Percentiles rank a stretch among this genome's conserved stretches.
Conservation (phyloP, 2,329 filamentous ascomycete species). For the Passalora sequoiae region DNA sequence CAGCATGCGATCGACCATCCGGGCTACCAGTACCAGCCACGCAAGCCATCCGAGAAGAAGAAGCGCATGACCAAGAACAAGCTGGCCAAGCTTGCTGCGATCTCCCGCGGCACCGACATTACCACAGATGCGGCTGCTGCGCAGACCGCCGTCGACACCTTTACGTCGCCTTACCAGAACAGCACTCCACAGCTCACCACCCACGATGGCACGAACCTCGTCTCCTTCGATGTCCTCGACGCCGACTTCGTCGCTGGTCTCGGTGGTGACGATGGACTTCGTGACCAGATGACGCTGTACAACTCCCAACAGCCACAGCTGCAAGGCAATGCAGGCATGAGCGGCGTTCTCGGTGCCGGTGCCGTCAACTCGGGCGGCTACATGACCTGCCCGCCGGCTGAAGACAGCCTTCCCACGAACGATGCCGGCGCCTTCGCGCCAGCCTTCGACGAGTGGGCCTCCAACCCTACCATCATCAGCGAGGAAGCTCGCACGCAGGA, state of each 20-base stretch:
- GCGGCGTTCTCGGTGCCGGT: too few relatives aligned
- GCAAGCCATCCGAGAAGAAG: conserved; percentile 39
- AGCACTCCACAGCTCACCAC: conserved; percentile 15
- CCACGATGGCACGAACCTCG: conserved; percentile 5
- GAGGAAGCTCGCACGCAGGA: not conserved
- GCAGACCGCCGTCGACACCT: conserved; percentile 28
- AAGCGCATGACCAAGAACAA: conserved; percentile 40
- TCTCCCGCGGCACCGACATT: conserved; percentile 6
- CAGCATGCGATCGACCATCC: conserved; percentile 10
- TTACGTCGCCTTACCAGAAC: conserved; percentile 13
- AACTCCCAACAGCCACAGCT: conserved; percentile 3
- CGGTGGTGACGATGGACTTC: conserved; percentile 6
- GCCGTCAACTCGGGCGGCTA: not conserved
- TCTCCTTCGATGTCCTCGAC: conserved; percentile 4
- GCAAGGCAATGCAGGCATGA: not conserved
- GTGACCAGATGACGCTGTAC: conserved; percentile 2
- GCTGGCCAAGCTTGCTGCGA: conserved; percentile 23
- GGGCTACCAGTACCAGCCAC: not conserved
- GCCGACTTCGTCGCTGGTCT: conserved; percentile 3
- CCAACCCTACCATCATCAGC: not conserved
- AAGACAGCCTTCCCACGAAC: not conserved
- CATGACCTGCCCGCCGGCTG: not conserved
- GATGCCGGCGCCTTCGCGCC: not conserved
- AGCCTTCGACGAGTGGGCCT: conserved; percentile 1
- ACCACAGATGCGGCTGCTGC: conserved; percentile 13